Evolutionary conservation across 2,329 filamentous ascomycete species (phyloP), one percentile per base, ranked within the genome.

Genomic region (Periconia digitata): DNA sequence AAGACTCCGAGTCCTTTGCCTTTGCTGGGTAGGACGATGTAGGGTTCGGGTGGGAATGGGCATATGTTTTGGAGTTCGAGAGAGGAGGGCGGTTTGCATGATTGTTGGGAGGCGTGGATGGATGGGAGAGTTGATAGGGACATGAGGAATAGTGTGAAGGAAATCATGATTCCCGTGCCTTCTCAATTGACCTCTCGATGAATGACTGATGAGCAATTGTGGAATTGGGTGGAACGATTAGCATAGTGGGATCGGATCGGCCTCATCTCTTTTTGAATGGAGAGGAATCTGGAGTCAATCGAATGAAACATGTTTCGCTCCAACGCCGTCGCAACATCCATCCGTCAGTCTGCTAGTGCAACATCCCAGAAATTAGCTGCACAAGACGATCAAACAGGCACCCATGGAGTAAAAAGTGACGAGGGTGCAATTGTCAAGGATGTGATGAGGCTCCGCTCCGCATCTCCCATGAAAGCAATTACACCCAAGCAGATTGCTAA

Each of bases 1-100:
- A 76, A 74, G 7, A 74, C 64, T 24, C 75, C 75, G 15, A 76
- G 56, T 2, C 75, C 75, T 58, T 73, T 76, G 10, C 70, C 67
- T 0, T 62, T 57, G 18, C 69, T 69, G 1, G 56, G 55, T 6
- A 47, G 42, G 38, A 75, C 60, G 4, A 56, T 50, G 34, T 62
- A 70, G 37, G 60, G 45, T 7, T 55, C 47, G 16, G 63, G 56
- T 13, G 64, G 58, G 8, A 58, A 62, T 6, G 36, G 29, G 39
- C 66, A 71, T 18, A 49, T 49, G 36, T 45, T 46, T 10, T 62
- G 43, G 22, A 16, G 44, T 17, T 43, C 44, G 23, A 47, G 21
- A 2, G 42, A 39, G 16, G 52, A 37, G 34, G 37, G 42, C 7
- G 47, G 41, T 32, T 32, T 32, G 45, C 54, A 60, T 32, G 56